Conservation (phyloP, 2,329 filamentous ascomycete species). For the Aureobasidium subglaciale region DNA sequence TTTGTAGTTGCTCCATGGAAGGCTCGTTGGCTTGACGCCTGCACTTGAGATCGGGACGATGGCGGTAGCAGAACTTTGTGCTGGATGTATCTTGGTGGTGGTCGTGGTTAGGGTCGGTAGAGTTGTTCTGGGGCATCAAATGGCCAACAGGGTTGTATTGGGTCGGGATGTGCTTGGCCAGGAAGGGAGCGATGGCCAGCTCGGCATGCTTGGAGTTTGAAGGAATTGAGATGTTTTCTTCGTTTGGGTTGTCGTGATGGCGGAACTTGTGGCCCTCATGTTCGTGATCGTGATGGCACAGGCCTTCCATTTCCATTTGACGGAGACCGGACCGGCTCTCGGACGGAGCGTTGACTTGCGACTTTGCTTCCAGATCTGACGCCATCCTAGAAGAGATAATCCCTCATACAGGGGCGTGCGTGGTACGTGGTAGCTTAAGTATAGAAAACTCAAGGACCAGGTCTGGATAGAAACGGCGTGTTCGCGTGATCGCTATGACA, state of each 20-base stretch:
- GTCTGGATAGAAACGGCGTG: not conserved
- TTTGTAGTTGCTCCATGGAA: slow-evolving; percentile 92
- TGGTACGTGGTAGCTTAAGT: not conserved
- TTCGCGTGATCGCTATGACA: not conserved
- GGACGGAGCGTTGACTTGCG: not conserved
- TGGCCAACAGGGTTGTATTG: slow-evolving; percentile 73
- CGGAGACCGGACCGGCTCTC: slow-evolving; percentile 3
- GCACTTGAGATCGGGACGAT: slow-evolving; percentile 90
- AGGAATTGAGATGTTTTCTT: slow-evolving; percentile 34
- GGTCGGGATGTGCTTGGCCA: slow-evolving; percentile 82
- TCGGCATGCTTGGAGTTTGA: slow-evolving; percentile 56
- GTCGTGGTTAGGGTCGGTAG: slow-evolving; percentile 25
- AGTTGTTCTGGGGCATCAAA: slow-evolving; percentile 22
- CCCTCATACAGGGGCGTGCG: not conserved
- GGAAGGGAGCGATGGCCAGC: slow-evolving; percentile 77
- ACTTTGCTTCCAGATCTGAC: not conserved
- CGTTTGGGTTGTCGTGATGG: slow-evolving; percentile 20
- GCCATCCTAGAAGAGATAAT: not conserved
- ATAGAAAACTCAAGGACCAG: not conserved
- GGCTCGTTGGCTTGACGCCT: slow-evolving; percentile 86
- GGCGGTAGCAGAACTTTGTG: slow-evolving; percentile 92
- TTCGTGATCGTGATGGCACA: slow-evolving; percentile 29
- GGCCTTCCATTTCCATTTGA: slow-evolving; percentile 20
- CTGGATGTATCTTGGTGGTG: slow-evolving; percentile 21
- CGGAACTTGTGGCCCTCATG: slow-evolving; percentile 23